Conservation (phyloP, 305 asterid genomes). For the Fraxinus dipetala region DNA sequence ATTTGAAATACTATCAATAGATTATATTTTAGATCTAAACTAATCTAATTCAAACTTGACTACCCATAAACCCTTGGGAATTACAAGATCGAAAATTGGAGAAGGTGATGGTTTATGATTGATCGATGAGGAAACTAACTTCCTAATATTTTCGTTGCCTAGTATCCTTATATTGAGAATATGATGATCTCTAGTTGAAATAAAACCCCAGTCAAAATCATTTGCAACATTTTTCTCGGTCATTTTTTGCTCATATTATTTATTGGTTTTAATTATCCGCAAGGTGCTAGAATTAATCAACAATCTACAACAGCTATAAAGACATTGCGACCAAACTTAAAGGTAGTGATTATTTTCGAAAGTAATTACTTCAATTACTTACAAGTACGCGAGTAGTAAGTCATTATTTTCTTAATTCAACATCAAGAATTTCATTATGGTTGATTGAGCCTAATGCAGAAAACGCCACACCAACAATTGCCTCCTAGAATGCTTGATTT, state of each 20-base stretch:
- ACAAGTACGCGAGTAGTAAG: too few species aligned
- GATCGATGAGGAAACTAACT: not conserved
- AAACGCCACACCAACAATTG: conserved; percentile 55
- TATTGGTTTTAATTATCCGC: conserved; percentile 31
- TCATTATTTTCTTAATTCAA: too few species aligned
- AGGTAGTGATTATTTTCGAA: conserved; percentile 37
- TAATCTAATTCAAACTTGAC: not conserved
- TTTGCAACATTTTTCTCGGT: not conserved
- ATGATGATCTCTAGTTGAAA: not conserved
- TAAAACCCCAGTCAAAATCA: not conserved
- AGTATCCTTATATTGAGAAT: not conserved
- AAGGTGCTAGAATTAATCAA: conserved; percentile 60
- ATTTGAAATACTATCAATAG: not conserved
- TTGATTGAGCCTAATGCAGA: conserved; percentile 33
- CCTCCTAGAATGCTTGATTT: conserved; percentile 59
- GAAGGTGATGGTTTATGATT: not conserved
- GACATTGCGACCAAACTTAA: conserved; percentile 66
- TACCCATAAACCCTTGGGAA: not conserved
- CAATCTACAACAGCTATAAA: conserved; percentile 54
- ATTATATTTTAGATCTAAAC: not conserved
- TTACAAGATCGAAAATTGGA: not conserved
- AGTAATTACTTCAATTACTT: not conserved
- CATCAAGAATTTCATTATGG: not conserved
- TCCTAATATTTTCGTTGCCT: not conserved
- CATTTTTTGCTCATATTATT: not conserved